Conservation (phyloP, 345 rosid species). For the Conringia planisiliqua region DNA sequence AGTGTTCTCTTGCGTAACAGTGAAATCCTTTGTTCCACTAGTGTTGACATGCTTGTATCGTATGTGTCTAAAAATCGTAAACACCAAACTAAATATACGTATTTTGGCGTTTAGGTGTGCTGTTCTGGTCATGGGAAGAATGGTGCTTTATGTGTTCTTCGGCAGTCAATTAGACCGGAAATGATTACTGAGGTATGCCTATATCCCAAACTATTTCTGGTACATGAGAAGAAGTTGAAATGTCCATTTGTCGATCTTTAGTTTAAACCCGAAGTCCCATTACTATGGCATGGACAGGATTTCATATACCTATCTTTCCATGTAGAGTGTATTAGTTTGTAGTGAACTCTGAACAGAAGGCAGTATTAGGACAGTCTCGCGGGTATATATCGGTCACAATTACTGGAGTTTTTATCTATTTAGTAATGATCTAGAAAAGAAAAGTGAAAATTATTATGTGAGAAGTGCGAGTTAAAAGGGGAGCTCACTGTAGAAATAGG, state of each 20-base stretch:
- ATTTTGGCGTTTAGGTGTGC: slow-evolving; percentile 62
- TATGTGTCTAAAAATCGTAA: slow-evolving; percentile 4
- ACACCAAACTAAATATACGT: slow-evolving; percentile 9
- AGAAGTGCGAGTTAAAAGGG: background rate
- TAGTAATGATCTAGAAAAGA: slow-evolving; percentile 12
- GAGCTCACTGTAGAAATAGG: background rate
- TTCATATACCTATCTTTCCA: slow-evolving; percentile 1
- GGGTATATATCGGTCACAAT: slow-evolving; percentile 13
- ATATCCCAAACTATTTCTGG: slow-evolving; percentile 5
- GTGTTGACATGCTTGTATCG: slow-evolving; percentile 11
- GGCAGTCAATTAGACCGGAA: slow-evolving; percentile 97
- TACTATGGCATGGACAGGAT: background rate
- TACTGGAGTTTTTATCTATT: background rate
- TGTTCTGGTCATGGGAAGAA: slow-evolving; percentile 99
- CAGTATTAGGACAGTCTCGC: background rate
- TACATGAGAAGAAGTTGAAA: slow-evolving; percentile 4
- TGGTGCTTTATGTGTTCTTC: slow-evolving; percentile 82
- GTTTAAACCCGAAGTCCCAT: background rate
- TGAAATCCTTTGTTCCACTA: slow-evolving; percentile 2
- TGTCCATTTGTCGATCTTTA: background rate
- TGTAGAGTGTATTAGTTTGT: slow-evolving; percentile 4
- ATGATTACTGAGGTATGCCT: slow-evolving; percentile 79
- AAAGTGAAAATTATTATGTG: slow-evolving; percentile 1
- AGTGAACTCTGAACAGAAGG: slow-evolving; percentile 16
- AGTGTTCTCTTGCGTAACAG: background rate